Evolutionary conservation across 2,329 filamentous ascomycete species (phyloP), one percentile per base, ranked within the genome.

Genomic region (Fusarium sp.): DNA sequence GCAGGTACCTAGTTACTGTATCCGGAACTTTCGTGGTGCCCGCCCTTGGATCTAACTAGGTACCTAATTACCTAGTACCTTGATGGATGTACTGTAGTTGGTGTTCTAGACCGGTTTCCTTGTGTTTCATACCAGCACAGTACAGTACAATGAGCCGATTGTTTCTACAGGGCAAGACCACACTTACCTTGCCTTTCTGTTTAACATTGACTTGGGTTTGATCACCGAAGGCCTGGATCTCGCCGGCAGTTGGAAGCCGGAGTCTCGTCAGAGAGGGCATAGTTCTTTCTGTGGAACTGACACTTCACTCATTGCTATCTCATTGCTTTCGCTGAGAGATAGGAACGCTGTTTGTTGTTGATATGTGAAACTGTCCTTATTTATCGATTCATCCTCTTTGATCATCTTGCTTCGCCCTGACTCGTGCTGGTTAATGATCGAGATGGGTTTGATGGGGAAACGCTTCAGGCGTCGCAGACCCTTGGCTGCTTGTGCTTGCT

Each of bases 131-230:
- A 43, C 40, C 20, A 47, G 43, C 25, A 55, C 50, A 53, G 43
- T 30, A 55, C 50, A 53, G 32, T 18, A 18, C 32, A 18, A 34
- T 53, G 62, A 58, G 38, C 54, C 59, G 45, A 55, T 45, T 42
- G 24, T 56, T 42, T 40, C 38, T 68, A 43, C 25, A 15, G 34
- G 25, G 34, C 22, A 40, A 45, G 30, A 65, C 22, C 58, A 46
- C 25, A 53, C 42, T 44, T 47, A 29, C 11, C 27, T 30, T 57
- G n/a, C 29, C 30, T 22, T 24, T 34, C 20, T 38, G 18, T 32
- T 47, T 44, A 43, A 30, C 30, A 44, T 51, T 65, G 25, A 34
- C 53, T 24, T 60, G 22, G 29, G 20, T 22, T 46, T 32, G 34
- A 51, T 27, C 45, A 45, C 25, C 38, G 24, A 27, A 15, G 20